Evolutionary conservation across 768 basidiomycete genomes (phyloP), one percentile per base, ranked within the genome.

Genomic region (Pleurotus tuoliensis): DNA sequence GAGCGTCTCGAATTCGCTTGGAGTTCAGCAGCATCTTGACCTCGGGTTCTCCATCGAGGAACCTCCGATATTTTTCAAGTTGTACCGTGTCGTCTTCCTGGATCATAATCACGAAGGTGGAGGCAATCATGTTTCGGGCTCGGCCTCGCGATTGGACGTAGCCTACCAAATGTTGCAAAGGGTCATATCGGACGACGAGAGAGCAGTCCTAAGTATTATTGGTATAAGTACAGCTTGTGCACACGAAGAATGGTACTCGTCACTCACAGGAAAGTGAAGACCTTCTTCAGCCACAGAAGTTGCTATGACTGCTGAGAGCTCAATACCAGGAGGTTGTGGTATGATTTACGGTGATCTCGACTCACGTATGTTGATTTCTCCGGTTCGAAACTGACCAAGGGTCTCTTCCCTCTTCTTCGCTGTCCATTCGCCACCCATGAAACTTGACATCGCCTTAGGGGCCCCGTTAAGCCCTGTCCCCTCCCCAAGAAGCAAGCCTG

Each of bases 201-300:
- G 92, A 89, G 67, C 92, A 94, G 9, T 87, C 87, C 88, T 91
- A n/a, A 22, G n/a, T 54, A n/a, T 24, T 24, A 46, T 58, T 13
- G 61, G 48, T 16, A 41, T 24, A 30, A 52, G 3, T 25, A 27
- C 5, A 12, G 44, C 15, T 39, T 43, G 30, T 22, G 38, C 3
- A 41, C 4, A 30, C 13, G 30, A 1, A 38, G n/a, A 38, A 24
- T 47, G 15, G 20, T 40, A 18, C 4, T 46, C 30, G 9, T 34
- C 30, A 61, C 81, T 55, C 64, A 88, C 87, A 20, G 88, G 88
- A 72, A 96, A 92, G 67, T 96, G 93, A 15, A 96, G 78, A 0
- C 94, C 94, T 73, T 96, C 94, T 69, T 96, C 94, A 0, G 92
- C 94, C 12, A 95, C 92, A 4, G 87, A 86, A 0, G 92, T 94